phyloP scores from a whole-genome alignment of 2,329 filamentous ascomycete genomes.

The Botrytis fabae region DNA sequence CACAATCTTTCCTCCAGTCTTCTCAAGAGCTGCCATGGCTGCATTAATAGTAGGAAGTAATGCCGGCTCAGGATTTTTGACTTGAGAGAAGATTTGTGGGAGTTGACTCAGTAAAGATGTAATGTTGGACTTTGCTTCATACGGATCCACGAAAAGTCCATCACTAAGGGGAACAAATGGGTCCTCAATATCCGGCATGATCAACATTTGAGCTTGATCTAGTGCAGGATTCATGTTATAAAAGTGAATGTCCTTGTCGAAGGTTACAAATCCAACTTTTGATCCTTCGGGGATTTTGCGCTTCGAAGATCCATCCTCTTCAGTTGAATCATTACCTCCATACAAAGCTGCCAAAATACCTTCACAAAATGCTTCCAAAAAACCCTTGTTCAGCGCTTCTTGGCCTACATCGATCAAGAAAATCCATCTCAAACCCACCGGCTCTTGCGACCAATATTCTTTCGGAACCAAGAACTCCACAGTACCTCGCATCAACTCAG shows the following conservation, averaged over 20 bases:
- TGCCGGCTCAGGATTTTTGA: conserved; percentile 90
- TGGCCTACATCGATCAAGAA: conserved; percentile 94
- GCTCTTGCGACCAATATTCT: conserved; percentile 97
- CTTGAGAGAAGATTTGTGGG: conserved; percentile 79
- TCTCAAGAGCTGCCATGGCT: conserved; percentile 77
- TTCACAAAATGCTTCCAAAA: conserved; percentile 85
- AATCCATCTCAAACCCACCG: conserved; percentile 81
- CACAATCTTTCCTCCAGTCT: conserved; percentile 88
- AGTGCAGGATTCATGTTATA: conserved; percentile 85
- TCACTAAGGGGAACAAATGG: conserved; percentile 91
- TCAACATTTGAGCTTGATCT: conserved; percentile 93
- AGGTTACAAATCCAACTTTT: conserved; percentile 93
- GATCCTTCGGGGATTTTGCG: conserved; percentile 71
- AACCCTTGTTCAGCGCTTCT: conserved; percentile 87
- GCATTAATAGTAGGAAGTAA: conserved; percentile 82
- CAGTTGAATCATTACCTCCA: conserved; percentile 57
- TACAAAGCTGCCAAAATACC: conserved; percentile 86
- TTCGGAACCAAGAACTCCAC: conserved; percentile 97
- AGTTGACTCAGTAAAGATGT: conserved; percentile 81
- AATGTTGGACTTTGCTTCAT: conserved; percentile 85
- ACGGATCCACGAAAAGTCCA: conserved; percentile 90
- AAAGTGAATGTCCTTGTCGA: conserved; percentile 95
- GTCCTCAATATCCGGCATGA: conserved; percentile 96
- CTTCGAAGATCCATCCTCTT: conserved; percentile 51
- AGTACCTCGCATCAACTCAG: conserved; percentile 86